These are phyloP conservation scores for Daedaleopsis nitida DNA, from an alignment of 768 basidiomycete genomes.

Conservation along the genomic window DNA sequence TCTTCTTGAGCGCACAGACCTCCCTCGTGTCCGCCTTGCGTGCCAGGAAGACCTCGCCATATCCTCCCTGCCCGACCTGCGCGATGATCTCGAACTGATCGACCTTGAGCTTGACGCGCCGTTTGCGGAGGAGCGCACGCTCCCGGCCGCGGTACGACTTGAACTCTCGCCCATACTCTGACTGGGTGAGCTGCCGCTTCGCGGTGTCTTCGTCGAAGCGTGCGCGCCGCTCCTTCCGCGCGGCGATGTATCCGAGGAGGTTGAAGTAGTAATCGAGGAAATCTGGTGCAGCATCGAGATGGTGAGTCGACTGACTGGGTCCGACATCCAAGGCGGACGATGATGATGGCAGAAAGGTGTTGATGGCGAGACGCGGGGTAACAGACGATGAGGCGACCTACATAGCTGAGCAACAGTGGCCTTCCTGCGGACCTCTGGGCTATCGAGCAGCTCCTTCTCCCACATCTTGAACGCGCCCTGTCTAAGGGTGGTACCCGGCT, in stretches of 20 bases:
- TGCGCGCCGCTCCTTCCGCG: conserved; percentile 81
- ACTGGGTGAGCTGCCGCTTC: conserved; percentile 54
- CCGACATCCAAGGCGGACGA: background rate
- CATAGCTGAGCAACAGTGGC: conserved; percentile 97
- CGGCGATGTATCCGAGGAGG: conserved; percentile 82
- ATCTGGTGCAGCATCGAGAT: conserved; percentile 46
- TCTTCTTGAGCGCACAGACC: conserved; percentile 96
- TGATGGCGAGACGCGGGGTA: background rate
- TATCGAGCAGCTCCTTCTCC: conserved; percentile 86
- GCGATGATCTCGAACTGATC: conserved; percentile 99
- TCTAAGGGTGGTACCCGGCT: conserved; percentile 55
- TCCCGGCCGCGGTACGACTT: conserved; percentile 93
- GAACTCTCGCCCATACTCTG: conserved; percentile 77
- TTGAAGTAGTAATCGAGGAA: conserved; percentile 99
- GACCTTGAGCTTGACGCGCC: conserved; percentile 90
- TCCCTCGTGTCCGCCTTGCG: conserved; percentile 94
- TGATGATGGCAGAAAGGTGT: background rate
- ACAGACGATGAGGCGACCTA: conserved; percentile 39
- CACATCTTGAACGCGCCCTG: conserved; percentile 63
- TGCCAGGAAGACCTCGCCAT: conserved; percentile 96
- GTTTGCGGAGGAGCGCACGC: conserved; percentile 86
- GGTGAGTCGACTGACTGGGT: background rate
- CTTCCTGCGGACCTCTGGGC: conserved; percentile 88
- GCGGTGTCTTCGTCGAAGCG: conserved; percentile 84
- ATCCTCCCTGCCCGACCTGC: conserved; percentile 98